Percentiles rank a stretch among this genome's conserved stretches.
Evolutionary conservation across 75 land plant species (phyloP).

Genomic region (Larix kaempferi): DNA sequence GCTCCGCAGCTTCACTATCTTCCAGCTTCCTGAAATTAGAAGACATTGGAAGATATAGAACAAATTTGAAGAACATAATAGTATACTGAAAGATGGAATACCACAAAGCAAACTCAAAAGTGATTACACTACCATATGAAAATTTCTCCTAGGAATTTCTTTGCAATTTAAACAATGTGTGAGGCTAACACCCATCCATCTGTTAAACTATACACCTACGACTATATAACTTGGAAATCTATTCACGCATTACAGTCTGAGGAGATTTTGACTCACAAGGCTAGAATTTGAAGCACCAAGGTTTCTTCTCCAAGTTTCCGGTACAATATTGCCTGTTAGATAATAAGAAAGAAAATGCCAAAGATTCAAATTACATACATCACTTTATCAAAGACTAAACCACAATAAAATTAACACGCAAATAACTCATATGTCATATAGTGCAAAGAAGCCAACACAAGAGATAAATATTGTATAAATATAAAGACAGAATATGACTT

Average conservation of each 20-base stretch:
- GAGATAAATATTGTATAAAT: background rate
- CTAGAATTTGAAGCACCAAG: conserved; percentile 80
- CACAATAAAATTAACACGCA: background rate
- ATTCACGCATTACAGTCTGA: background rate
- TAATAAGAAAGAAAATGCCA: background rate
- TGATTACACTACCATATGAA: background rate
- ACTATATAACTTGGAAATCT: background rate
- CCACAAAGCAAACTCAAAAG: background rate
- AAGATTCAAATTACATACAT: background rate
- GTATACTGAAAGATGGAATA: background rate
- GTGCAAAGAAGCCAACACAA: background rate
- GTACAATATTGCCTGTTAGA: conserved; percentile 81
- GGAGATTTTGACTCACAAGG: conserved; percentile 61
- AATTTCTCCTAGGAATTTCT: background rate
- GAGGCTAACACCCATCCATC: background rate
- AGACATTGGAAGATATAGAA: background rate
- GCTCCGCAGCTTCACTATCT: conserved; percentile 94
- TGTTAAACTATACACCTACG: background rate
- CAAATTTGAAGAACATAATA: background rate
- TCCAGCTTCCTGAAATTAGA: conserved; percentile 73
- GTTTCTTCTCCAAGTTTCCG: conserved; percentile 88
- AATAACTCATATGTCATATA: background rate
- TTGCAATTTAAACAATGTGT: background rate
- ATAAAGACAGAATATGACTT: background rate
- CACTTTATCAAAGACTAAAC: background rate